Evolutionary conservation across 2,329 filamentous ascomycete genomes (phyloP), one percentile per base, ranked within the genome.

Genomic region (Diplodia sapinea): DNA sequence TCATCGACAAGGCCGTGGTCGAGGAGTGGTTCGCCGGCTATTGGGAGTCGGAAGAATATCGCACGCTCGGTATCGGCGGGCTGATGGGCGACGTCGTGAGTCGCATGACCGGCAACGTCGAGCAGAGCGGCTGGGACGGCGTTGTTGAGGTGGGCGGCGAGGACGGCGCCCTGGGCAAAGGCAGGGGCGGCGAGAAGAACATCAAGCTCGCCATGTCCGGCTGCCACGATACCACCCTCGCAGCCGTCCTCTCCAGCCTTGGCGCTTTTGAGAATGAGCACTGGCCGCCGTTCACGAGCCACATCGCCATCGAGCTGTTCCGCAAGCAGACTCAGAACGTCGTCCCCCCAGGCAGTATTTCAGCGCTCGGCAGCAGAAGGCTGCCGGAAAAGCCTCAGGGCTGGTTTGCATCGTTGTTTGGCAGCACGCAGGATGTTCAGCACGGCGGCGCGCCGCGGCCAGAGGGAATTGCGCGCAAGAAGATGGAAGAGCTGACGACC

Each of bases 11-110:
- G 43, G 88, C 97, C 68, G 88, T 86, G 33, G 89, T 94, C 0
- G 94, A 99, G 74, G 95, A 98, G 80, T 98, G 95, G 95, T 98
- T 91, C 77, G 82, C 87, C 23, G 94, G 95, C 2, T 98, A 96
- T 77, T 85, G 85, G 68, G 94, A 97, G 79, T 93, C 88, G 69
- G 81, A 82, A 51, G 95, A 98, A 79, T 98, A 97, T 80, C 90
- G 94, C n/a, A 87, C 86, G 71, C 84, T 98, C 2, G 95, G 94
- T 3, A 95, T 97, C 70, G 95, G 95, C 33, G 87, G 86, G 12
- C 83, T 98, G 11, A 83, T 97, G 75, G 94, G 93, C 36, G 94
- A 98, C 74, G 79, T 98, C 20, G 89, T 94, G 2, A 76, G 78
- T 8, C 77, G 82, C 11, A 83, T 85, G 82, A 72, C 72, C 7